Evolutionary conservation across 116 monocot genomes (phyloP).

Genomic region (Cymodocea nodosa): DNA sequence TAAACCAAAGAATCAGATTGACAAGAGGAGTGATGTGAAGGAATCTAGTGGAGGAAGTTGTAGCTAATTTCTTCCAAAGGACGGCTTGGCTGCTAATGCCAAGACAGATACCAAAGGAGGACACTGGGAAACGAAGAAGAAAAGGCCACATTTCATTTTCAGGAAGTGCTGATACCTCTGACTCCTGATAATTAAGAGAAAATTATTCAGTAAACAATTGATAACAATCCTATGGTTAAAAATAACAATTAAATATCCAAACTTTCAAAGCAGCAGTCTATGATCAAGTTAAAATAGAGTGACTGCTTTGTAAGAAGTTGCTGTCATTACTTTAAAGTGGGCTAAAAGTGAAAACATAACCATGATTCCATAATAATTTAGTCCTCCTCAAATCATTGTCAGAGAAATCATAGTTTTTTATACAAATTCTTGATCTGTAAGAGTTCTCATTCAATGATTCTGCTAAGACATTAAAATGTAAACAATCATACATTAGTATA

Average conservation of each 20-base stretch:
- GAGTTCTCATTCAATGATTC: neutral
- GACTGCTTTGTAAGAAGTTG: no score
- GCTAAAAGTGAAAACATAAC: no score
- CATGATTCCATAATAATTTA: no score
- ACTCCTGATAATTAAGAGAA: slow-evolving; percentile 18
- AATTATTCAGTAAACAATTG: no score
- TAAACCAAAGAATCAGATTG: slow-evolving; percentile 62
- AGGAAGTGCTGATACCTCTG: slow-evolving; percentile 50
- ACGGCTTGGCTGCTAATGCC: slow-evolving; percentile 84
- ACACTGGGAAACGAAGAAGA: slow-evolving; percentile 73
- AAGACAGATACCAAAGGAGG: slow-evolving; percentile 71
- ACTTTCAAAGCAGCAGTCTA: no score
- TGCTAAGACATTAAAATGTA: neutral
- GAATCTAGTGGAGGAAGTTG: slow-evolving; percentile 26
- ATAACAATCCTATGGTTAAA: no score
- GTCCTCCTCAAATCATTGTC: neutral
- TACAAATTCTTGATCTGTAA: no score
- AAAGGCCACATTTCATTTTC: slow-evolving; percentile 77
- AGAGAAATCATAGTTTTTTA: neutral
- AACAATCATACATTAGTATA: neutral
- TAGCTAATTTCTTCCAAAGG: slow-evolving; percentile 67
- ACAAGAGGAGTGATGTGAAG: slow-evolving; percentile 27
- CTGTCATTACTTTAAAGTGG: no score
- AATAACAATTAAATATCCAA: no score
- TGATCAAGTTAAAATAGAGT: no score